A percentile compares a stretch with the other conserved stretches of the same genome.
Conservation (phyloP, 1,139 yeast species). For the Yamadazyma atlantica region DNA sequence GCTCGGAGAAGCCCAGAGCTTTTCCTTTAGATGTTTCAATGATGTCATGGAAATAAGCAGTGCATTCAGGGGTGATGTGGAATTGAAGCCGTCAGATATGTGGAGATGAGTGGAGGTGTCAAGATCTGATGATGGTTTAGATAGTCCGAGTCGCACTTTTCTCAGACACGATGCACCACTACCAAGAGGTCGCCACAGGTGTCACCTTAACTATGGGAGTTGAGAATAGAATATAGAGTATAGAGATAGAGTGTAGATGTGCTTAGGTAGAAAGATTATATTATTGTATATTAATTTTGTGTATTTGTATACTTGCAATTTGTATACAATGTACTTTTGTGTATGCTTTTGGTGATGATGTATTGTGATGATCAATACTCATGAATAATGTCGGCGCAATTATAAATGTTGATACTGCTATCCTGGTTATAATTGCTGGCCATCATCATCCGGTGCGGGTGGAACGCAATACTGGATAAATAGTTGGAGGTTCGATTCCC, state of each 20-base stretch:
- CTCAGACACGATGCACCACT: no score
- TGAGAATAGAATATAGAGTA: no score
- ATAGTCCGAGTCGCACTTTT: not conserved
- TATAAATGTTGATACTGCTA: conserved; percentile 65
- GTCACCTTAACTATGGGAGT: no score
- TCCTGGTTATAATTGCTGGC: conserved; percentile 87
- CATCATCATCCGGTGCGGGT: conserved; percentile 93
- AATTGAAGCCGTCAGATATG: no score
- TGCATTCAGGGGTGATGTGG: not conserved
- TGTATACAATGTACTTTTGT: no score
- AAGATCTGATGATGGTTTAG: not conserved
- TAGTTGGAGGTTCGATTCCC: conserved; percentile 49
- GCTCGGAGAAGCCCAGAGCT: not conserved
- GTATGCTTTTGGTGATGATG: no score
- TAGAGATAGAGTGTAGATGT: no score
- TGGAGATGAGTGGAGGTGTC: not conserved
- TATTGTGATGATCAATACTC: conserved; percentile 30
- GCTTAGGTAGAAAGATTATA: no score
- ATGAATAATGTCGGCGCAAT: conserved; percentile 39
- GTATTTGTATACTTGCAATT: no score
- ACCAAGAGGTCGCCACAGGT: no score
- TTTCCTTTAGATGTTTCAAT: not conserved
- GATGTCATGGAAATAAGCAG: no score
- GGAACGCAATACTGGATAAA: conserved; percentile 70
- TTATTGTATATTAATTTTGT: no score